Percentiles rank a stretch among this genome's conserved stretches.
phyloP scores from a whole-genome alignment of 78 protist genomes.

The Cavenderia fasciculata region DNA sequence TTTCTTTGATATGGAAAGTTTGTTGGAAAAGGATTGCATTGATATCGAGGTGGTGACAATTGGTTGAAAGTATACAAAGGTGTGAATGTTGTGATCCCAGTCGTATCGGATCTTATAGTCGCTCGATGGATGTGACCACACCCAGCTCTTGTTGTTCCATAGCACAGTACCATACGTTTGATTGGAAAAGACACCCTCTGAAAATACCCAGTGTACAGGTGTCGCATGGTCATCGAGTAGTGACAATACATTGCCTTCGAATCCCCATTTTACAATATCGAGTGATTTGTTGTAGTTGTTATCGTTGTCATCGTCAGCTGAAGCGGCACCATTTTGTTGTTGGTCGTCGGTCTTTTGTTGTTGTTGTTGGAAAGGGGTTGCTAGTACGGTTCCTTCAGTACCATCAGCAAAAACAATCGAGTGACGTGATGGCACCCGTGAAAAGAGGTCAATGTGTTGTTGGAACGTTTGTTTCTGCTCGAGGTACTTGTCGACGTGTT shows the following conservation, averaged over 20 bases:
- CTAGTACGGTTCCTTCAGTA: not conserved
- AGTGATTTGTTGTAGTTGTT: too few species aligned
- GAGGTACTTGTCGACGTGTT: constrained; percentile 34
- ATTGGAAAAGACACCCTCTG: constrained; percentile 27
- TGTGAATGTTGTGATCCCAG: constrained; percentile 14
- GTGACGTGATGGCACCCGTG: not conserved
- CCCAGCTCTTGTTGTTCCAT: constrained; percentile 62
- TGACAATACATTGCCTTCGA: too few species aligned
- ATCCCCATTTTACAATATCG: too few species aligned
- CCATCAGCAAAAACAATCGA: not conserved
- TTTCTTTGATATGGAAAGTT: not conserved
- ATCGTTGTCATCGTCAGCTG: not conserved
- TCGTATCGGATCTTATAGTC: constrained; percentile 41
- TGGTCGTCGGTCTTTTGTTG: not conserved
- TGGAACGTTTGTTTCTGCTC: constrained; percentile 41
- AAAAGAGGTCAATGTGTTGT: not conserved
- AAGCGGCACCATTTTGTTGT: not conserved
- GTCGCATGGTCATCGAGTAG: too few species aligned
- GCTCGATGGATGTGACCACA: constrained; percentile 52
- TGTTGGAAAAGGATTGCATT: not conserved
- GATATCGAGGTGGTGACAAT: not conserved
- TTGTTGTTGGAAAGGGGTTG: not conserved
- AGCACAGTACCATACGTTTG: constrained; percentile 18
- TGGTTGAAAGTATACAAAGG: constrained; percentile 15
- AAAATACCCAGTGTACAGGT: constrained; percentile 4